phyloP scores from a whole-genome alignment of 2,329 filamentous ascomycete genomes.

The Cladobotryum mycophilum region DNA sequence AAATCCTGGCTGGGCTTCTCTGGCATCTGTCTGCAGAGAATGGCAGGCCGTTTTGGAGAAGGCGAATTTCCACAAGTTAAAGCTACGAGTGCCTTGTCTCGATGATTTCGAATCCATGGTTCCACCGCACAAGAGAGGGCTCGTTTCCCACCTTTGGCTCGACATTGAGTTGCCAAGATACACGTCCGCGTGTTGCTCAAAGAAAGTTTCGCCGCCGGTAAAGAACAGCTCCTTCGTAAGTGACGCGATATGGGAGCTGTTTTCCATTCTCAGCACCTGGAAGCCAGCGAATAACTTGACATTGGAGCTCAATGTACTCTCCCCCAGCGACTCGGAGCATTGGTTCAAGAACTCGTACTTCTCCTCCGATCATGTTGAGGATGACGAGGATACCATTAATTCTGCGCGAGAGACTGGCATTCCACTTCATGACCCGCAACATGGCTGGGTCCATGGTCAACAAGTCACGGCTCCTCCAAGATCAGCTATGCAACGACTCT shows the following conservation, averaged over 20 bases:
- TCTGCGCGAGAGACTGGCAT: too few relatives aligned
- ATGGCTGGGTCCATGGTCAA: conserved; percentile 26
- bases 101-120: conserved; percentile 18
- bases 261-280: conserved; percentile 26
- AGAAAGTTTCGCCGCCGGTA: background rate
- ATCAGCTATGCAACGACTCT: conserved; percentile 21
- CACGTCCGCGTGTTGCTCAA: conserved; percentile 15
- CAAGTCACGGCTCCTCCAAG: conserved; percentile 18
- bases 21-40: conserved; percentile 29
- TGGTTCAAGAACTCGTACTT: conserved; percentile 27
- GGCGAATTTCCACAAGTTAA: conserved; percentile 23
- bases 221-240: conserved; percentile 13
- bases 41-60: conserved; percentile 27
- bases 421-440: conserved; percentile 22
- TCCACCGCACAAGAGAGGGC: conserved; percentile 8
- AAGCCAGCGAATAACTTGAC: conserved; percentile 18
- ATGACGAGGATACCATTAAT: background rate
- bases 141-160: conserved; percentile 26
- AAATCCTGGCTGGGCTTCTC: conserved; percentile 25
- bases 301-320: conserved; percentile 28
- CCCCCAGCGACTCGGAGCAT: conserved; percentile 29
- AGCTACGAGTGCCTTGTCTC: conserved; percentile 20
- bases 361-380: conserved; percentile 17
- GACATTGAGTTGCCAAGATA: conserved; percentile 25
- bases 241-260: conserved; percentile 21